Conservation (phyloP, 495 filamentous ascomycete species). For the Penicillium manginii region DNA sequence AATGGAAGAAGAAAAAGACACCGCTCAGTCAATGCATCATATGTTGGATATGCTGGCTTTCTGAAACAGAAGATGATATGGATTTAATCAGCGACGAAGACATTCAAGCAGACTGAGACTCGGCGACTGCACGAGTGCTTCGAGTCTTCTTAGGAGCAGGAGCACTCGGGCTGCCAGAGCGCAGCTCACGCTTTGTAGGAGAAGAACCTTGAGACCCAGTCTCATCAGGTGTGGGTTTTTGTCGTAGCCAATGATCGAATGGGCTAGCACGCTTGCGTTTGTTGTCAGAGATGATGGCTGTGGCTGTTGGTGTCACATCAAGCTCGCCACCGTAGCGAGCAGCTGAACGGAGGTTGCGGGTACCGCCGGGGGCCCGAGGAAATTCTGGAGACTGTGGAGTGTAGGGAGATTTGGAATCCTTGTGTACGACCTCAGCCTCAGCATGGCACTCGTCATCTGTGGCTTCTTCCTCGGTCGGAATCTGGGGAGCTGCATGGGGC, state of each 20-base stretch:
- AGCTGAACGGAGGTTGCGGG: slow-evolving; percentile 35
- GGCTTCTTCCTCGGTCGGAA: slow-evolving; percentile 51
- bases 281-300: slow-evolving; percentile 12
- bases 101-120: slow-evolving; percentile 5
- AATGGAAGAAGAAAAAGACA: slow-evolving; percentile 9
- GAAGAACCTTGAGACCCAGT: slow-evolving; percentile 17
- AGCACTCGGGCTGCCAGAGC: slow-evolving; percentile 26
- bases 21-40: slow-evolving; percentile 3
- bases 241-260: slow-evolving; percentile 67
- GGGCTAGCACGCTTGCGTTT: slow-evolving; percentile 57
- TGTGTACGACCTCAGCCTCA: slow-evolving; percentile 50
- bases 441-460: slow-evolving; percentile 64
- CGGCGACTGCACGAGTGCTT: slow-evolving; percentile 2
- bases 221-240: slow-evolving; percentile 50
- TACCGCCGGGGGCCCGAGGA: slow-evolving; percentile 25
- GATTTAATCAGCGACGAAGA: not conserved
- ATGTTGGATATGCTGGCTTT: not conserved
- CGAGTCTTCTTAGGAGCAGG: slow-evolving; percentile 38
- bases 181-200: slow-evolving; percentile 35
- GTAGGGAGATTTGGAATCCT: slow-evolving; percentile 29
- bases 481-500: slow-evolving; percentile 16
- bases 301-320: slow-evolving; percentile 27
- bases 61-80: not conserved
- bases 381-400: slow-evolving; percentile 59
- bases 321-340: slow-evolving; percentile 28